Base-by-base conservation (phyloP, 352 stramenopile genomes). In the Phytophthora pini region DNA sequence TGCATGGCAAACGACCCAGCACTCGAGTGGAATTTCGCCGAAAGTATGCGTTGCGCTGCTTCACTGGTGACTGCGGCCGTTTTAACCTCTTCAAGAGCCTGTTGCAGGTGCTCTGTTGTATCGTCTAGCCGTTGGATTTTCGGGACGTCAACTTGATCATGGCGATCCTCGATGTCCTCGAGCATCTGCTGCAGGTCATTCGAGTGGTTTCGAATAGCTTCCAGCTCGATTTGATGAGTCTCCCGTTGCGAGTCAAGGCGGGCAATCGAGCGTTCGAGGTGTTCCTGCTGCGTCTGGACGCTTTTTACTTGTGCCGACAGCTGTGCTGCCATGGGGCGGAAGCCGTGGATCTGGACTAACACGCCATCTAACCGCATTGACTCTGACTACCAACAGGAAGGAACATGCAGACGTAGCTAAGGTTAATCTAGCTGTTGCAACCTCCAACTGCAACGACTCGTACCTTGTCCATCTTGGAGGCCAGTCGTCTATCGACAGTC, bases 401-500 rank as follows among this genome's bases (percentile, higher is more conserved):
- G 48, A 62, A 53, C 27, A 38, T 4, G 39, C 22, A 34, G 10
- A 38, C 13, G 32, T 9, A 56, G 34, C 27, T 8, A 13, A 36
- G 55, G 27, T 57, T 45, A 65, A 17, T 45, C 31, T 10, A 65
- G 24, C n/a, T 24, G 27, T 39, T 24, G 15, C 44, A 62, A 52
- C 36, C 56, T 67, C 20, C 59, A 48, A 12, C 31, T 36, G 11
- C 27, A 39, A 26, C 10, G n/a, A 54, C 15, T 10, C 40, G 8
- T 24, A 86, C 81, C 79, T 92, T 92, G 46, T 92, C 84, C 62
- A 92, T 66, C 61, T 92, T 92, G 46, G 48, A 24, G 4, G 79
- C 56, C 1, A 92, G 44, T 2, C 71, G 76, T 13, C 56, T 70
- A 15, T 89, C 79, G 4, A 88, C 53, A 0, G 70, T 73, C 39